Evolutionary conservation across 768 basidiomycete genomes (phyloP).

Genomic region (Leccinellum luteum): DNA sequence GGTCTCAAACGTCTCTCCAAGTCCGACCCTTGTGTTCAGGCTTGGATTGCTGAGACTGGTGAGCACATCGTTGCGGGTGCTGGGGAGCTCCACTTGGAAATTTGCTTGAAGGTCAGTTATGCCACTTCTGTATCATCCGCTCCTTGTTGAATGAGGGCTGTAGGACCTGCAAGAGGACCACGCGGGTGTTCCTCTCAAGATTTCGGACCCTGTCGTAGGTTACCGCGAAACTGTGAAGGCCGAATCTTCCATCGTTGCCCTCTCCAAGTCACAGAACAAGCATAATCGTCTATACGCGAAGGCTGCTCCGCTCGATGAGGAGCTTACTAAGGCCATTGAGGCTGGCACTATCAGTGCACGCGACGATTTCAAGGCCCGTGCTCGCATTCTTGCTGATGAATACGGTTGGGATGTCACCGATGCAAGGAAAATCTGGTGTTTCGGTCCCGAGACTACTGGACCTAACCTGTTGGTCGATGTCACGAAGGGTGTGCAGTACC

Average conservation of each 20-base stretch:
- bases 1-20: conserved; percentile 99
- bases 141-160: background rate
- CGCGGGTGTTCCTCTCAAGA: conserved; percentile 98
- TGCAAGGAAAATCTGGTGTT: conserved; percentile 99
- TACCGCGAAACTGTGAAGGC: conserved; percentile 97
- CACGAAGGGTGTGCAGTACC: conserved; percentile 98
- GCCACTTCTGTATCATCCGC: background rate
- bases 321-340: conserved; percentile 92
- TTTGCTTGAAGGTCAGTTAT: conserved; percentile 85
- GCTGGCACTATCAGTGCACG: conserved; percentile 78
- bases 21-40: conserved; percentile 98
- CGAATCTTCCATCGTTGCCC: conserved; percentile 92
- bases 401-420: conserved; percentile 99
- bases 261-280: conserved; percentile 99
- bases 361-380: conserved; percentile 97
- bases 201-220: conserved; percentile 95
- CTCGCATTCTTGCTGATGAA: conserved; percentile 94
- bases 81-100: conserved; percentile 98
- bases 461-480: conserved; percentile 96
- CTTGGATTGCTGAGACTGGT: conserved; percentile 87
- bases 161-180: conserved; percentile 99
- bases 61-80: conserved; percentile 99
- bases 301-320: conserved; percentile 91
- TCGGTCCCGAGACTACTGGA: conserved; percentile 97
- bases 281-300: conserved; percentile 98